Evolutionary conservation across 106 monocot species (phyloP).

Genomic region (Acanthochlamys bracteata): DNA sequence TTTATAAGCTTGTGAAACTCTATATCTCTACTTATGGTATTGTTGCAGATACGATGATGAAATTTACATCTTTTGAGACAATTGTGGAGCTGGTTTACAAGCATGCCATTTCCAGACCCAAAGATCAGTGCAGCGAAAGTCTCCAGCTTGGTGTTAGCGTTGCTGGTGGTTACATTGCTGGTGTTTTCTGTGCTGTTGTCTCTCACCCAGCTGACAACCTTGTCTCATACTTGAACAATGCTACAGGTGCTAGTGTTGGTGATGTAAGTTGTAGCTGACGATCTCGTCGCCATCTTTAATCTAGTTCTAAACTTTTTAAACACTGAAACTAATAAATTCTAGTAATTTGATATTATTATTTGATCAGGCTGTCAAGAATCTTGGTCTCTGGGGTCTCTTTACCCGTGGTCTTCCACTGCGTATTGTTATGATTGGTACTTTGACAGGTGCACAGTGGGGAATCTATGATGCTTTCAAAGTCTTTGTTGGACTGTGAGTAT

Average conservation of each 20-base stretch:
- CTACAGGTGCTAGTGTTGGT: constrained; percentile 14
- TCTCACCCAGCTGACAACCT: constrained; percentile 19
- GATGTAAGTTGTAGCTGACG: constrained; percentile 4
- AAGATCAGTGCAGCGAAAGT: constrained; percentile 11
- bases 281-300: neutral
- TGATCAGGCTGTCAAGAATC: constrained; percentile 18
- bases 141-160: constrained; percentile 19
- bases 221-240: constrained; percentile 17
- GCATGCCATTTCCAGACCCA: constrained; percentile 11
- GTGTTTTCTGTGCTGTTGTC: constrained; percentile 19
- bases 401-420: constrained; percentile 18
- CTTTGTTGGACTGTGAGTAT: constrained; percentile 18
- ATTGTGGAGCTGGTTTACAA: constrained; percentile 19
- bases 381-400: constrained; percentile 16
- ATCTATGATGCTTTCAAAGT: constrained; percentile 21
- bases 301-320: neutral
- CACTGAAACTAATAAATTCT: neutral
- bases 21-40: neutral
- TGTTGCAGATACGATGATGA: constrained; percentile 22
- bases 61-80: constrained; percentile 21
- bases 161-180: constrained; percentile 17
- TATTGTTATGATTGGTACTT: constrained; percentile 20
- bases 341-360: neutral
- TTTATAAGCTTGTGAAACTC: neutral
- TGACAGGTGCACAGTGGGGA: constrained; percentile 18